A percentile compares a stretch with the other conserved stretches of the same genome.
phyloP scores from a whole-genome alignment of 169 alveolate species.

The Babesia sp. region DNA sequence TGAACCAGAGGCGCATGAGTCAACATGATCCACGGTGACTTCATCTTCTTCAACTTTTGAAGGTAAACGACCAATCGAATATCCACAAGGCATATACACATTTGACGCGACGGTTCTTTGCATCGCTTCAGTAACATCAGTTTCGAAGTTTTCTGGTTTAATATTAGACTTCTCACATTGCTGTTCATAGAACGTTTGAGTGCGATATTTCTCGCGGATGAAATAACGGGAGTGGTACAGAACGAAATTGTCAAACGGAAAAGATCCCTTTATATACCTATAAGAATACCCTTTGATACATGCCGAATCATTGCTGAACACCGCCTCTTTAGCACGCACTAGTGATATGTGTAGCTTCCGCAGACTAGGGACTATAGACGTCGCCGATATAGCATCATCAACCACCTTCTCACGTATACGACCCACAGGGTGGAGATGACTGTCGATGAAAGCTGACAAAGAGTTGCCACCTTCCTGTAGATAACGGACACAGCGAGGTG shows the following conservation, averaged over 20 bases:
- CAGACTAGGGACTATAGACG: constrained; percentile 16
- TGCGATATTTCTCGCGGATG: constrained; percentile 38
- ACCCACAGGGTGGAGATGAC: constrained; percentile 35
- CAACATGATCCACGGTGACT: no score
- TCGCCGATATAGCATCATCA: constrained; percentile 45
- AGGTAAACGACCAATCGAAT: no score
- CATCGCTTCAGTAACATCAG: no score
- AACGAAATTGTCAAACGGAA: constrained; percentile 47
- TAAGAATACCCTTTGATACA: constrained; percentile 13
- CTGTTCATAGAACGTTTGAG: constrained; percentile 2
- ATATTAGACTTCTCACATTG: no score
- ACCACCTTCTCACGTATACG: constrained; percentile 11
- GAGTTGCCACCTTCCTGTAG: constrained; percentile 30
- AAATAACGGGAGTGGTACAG: constrained; percentile 57
- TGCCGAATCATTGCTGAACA: constrained; percentile 7
- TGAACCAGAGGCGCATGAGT: no score
- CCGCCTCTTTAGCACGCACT: neutral
- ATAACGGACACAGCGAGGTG: constrained; percentile 28
- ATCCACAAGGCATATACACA: no score
- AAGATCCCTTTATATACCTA: constrained; percentile 18
- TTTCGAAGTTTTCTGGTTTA: no score
- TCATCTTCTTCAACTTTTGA: no score
- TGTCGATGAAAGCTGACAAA: constrained; percentile 25
- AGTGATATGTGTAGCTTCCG: constrained; percentile 26
- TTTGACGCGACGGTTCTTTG: no score